Percentiles rank a stretch among this genome's conserved stretches.
Evolutionary conservation across 176 grass and related monocot genomes (phyloP).

Genomic region (Raddia guianensis): DNA sequence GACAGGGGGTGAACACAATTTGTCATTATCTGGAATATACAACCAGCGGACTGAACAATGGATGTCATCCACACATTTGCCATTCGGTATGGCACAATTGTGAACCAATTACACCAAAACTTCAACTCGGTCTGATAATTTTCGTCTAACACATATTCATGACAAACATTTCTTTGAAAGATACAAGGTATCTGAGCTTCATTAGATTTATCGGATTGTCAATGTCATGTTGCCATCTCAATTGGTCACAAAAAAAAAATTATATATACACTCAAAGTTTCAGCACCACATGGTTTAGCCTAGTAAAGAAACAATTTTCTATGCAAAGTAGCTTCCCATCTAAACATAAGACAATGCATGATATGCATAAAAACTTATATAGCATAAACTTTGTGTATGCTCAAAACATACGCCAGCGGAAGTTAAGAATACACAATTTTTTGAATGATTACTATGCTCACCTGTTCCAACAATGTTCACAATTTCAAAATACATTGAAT

Average conservation of each 20-base stretch:
- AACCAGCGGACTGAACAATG: not conserved
- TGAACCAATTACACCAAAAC: not conserved
- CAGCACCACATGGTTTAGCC: not conserved
- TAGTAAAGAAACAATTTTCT: not conserved
- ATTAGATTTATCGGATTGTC: not conserved
- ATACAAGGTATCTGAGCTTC: not conserved
- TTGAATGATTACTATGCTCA: not conserved
- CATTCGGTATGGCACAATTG: not conserved
- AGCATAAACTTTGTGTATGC: not conserved
- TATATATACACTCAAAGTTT: not conserved
- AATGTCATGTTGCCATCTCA: not conserved
- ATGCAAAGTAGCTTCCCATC: not conserved
- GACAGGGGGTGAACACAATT: not conserved
- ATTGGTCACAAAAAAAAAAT: not conserved
- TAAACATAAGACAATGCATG: not conserved
- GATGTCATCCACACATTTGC: not conserved
- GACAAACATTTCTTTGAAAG: slow-evolving; percentile 1
- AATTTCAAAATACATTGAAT: not conserved
- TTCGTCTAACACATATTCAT: not conserved
- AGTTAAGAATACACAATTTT: not conserved
- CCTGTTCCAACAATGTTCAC: not conserved
- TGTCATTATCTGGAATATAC: not conserved
- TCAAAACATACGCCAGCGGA: not conserved
- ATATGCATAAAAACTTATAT: not conserved
- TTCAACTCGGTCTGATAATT: not conserved